These are phyloP conservation scores for Aspergillus brunneoviolaceus DNA, from an alignment of 2,329 filamentous ascomycete genomes.

Conservation along the genomic window DNA sequence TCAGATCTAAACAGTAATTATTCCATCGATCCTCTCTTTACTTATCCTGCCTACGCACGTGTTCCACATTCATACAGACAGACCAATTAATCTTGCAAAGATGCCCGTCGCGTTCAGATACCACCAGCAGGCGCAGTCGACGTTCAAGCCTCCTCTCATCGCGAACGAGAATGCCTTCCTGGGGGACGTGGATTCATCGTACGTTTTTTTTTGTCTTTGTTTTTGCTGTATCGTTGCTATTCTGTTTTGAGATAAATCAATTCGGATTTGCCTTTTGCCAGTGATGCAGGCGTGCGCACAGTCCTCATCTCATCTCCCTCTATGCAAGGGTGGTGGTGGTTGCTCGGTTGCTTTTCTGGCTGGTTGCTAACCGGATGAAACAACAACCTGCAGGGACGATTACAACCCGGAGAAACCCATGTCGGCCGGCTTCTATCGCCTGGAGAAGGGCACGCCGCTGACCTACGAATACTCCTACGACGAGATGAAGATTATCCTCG, in stretches of 20 bases:
- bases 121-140: slow-evolving; percentile 58
- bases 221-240: background rate
- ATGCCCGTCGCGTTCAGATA: slow-evolving; percentile 51
- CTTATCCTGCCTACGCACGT: too few species aligned
- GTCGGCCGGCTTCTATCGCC: slow-evolving; percentile 63
- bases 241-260: background rate
- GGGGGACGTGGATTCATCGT: slow-evolving; percentile 61
- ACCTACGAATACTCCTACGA: slow-evolving; percentile 70
- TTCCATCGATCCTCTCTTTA: too few species aligned
- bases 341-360: too few species aligned
- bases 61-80: too few species aligned
- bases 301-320: background rate
- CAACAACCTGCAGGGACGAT: slow-evolving; percentile 45
- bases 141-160: slow-evolving; percentile 64
- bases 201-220: slow-evolving; percentile 7
- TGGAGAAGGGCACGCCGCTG: slow-evolving; percentile 66
- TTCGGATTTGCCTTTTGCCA: background rate
- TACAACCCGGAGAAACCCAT: slow-evolving; percentile 60
- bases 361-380: background rate
- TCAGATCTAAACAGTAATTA: too few species aligned
- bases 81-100: slow-evolving; percentile 12
- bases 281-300: background rate
- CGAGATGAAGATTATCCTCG: slow-evolving; percentile 72
- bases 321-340: background rate
- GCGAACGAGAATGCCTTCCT: slow-evolving; percentile 68